Percentiles rank a stretch among this genome's conserved stretches.
phyloP scores from a whole-genome alignment of 1,284 basidiomycete species.

The Ustilago lituana region DNA sequence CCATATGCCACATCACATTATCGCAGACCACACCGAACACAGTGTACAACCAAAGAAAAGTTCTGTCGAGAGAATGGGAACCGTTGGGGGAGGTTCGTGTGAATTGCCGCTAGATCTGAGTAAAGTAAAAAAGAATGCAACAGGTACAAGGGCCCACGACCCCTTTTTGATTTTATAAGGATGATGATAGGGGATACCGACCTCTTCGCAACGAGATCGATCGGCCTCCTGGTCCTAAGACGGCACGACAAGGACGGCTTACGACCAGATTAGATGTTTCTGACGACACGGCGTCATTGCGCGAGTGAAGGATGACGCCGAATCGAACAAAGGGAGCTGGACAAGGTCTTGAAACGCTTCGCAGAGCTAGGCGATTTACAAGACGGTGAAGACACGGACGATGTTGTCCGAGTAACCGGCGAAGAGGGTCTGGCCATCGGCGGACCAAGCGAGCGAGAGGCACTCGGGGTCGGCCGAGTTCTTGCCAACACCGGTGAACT shows the following conservation, averaged over 20 bases:
- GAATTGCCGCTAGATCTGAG: constrained; percentile 6
- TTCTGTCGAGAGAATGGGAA: constrained; percentile 2
- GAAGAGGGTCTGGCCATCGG: constrained; percentile 96
- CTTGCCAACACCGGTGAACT: constrained; percentile 72
- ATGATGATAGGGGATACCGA: neutral
- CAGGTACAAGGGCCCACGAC: constrained; percentile 11
- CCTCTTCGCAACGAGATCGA: neutral
- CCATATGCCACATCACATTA: too few species aligned
- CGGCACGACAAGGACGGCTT: too few species aligned
- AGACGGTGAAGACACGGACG: constrained; percentile 68
- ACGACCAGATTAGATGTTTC: too few species aligned
- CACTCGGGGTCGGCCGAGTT: constrained; percentile 90
- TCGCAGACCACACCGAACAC: too few species aligned
- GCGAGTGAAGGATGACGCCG: constrained; percentile 9
- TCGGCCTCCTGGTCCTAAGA: neutral
- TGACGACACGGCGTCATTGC: constrained; percentile 2
- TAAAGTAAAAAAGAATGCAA: constrained; percentile 3
- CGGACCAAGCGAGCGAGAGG: constrained; percentile 97
- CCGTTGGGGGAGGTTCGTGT: constrained; percentile 8
- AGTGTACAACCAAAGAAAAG: too few species aligned
- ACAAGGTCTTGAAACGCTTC: too few species aligned
- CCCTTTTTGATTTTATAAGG: constrained; percentile 19
- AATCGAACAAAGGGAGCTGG: constrained; percentile 2
- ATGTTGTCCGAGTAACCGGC: constrained; percentile 72
- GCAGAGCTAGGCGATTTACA: constrained; percentile 41